phyloP scores from a whole-genome alignment of 805 yeast genomes.

The Lipomyces orientalis region DNA sequence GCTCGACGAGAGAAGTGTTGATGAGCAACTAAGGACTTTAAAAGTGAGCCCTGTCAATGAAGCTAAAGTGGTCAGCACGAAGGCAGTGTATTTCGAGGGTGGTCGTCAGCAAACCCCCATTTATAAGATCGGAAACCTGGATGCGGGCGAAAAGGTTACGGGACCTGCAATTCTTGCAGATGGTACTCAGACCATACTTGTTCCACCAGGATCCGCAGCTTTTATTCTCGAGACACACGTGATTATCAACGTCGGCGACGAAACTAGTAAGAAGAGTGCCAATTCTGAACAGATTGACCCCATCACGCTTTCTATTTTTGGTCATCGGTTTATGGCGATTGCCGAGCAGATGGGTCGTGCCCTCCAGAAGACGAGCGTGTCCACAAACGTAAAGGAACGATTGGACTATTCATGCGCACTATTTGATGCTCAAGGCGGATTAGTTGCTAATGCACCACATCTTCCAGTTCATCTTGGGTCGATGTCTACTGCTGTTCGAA shows the following conservation, averaged over 20 bases:
- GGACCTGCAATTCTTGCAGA: conserved; percentile 85
- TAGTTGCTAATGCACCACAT: conserved; percentile 88
- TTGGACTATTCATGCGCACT: conserved; percentile 85
- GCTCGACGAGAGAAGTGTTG: conserved; percentile 52
- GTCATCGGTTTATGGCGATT: conserved; percentile 86
- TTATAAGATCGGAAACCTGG: conserved; percentile 59
- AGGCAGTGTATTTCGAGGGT: conserved; percentile 63
- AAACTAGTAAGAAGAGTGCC: conserved; percentile 10
- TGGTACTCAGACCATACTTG: conserved; percentile 78
- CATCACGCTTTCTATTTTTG: conserved; percentile 73
- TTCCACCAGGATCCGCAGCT: conserved; percentile 67
- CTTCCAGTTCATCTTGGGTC: conserved; percentile 87
- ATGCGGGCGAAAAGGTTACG: conserved; percentile 56
- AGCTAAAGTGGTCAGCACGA: conserved; percentile 41
- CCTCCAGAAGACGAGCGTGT: conserved; percentile 76
- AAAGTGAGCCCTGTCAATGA: conserved; percentile 15
- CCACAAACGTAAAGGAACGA: conserved; percentile 83
- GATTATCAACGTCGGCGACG: conserved; percentile 50
- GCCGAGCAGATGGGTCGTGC: conserved; percentile 91
- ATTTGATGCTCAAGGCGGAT: conserved; percentile 74
- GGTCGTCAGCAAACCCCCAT: conserved; percentile 57
- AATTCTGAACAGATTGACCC: conserved; percentile 59
- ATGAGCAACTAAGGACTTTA: conserved; percentile 58
- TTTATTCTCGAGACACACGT: conserved; percentile 65
- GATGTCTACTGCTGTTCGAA: conserved; percentile 78